Conservation (phyloP, 192 early-diverging fungal species). For the Mortierella antarctica region DNA sequence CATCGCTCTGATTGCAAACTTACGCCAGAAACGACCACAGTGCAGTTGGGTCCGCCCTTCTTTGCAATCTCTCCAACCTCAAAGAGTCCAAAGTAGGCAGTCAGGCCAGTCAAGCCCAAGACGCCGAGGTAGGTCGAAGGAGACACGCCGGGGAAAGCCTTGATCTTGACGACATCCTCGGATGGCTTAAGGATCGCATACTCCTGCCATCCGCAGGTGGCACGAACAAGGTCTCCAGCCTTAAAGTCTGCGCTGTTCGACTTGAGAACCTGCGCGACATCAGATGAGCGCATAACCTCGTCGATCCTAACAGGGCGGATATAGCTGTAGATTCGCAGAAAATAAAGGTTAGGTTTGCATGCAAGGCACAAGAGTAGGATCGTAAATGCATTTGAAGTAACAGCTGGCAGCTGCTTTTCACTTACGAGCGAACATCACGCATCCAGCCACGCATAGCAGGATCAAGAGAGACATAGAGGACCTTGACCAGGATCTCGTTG, state of each 20-base stretch:
- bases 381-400: not conserved
- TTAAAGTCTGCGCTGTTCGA: slow-evolving; percentile 52
- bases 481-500: slow-evolving; percentile 54
- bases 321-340: slow-evolving; percentile 30
- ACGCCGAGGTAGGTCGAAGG: slow-evolving; percentile 52
- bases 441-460: slow-evolving; percentile 65
- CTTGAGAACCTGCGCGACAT: slow-evolving; percentile 52
- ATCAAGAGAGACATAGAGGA: slow-evolving; percentile 60
- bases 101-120: slow-evolving; percentile 56
- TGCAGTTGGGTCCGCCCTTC: slow-evolving; percentile 37
- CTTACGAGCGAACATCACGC: slow-evolving; percentile 56
- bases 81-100: slow-evolving; percentile 63
- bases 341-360: not conserved
- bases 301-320: slow-evolving; percentile 53
- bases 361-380: not conserved
- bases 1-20: not conserved
- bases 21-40: slow-evolving; percentile 62
- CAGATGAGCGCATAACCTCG: slow-evolving; percentile 56
- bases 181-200: slow-evolving; percentile 57
- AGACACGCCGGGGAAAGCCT: slow-evolving; percentile 44
- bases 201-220: slow-evolving; percentile 57
- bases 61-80: slow-evolving; percentile 51
- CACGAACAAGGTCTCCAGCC: slow-evolving; percentile 44
- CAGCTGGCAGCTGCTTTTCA: not conserved
- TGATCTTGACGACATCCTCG: slow-evolving; percentile 47